Evolutionary conservation across 1,284 basidiomycete genomes (phyloP).

Genomic region (Leccinum fuscescens): DNA sequence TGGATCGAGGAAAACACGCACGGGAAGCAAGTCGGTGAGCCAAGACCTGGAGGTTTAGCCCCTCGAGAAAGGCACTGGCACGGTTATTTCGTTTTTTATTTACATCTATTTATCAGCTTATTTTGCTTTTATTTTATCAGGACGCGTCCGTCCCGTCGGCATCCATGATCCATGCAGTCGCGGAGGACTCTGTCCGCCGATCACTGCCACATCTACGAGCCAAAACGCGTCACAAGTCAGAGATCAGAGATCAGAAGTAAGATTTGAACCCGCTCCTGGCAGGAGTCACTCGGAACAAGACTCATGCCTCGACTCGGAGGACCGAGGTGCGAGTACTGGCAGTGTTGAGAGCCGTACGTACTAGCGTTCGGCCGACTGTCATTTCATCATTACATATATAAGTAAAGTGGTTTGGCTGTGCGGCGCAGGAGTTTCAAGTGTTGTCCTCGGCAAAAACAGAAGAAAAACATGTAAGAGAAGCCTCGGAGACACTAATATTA

Average conservation of each 20-base stretch:
- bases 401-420: not conserved
- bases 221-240: not conserved
- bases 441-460: not conserved
- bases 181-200: not conserved
- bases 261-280: not conserved
- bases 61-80: not conserved
- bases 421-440: not conserved
- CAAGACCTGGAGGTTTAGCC: not conserved
- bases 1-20: not conserved
- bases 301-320: slow-evolving; percentile 6
- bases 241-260: not conserved
- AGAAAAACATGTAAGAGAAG: not conserved
- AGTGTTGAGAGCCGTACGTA: not conserved
- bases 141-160: not conserved
- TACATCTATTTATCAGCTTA: not conserved
- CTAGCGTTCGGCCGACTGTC: not conserved
- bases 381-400: not conserved
- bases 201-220: not conserved
- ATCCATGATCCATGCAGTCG: not conserved
- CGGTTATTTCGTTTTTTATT: not conserved
- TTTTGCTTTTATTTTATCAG: not conserved
- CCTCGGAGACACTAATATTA: not conserved
- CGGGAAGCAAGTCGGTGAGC: not conserved
- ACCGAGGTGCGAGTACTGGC: not conserved
- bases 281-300: slow-evolving; percentile 8